These are phyloP conservation scores for Zopfochytrium polystomum DNA, from an alignment of 371 early-diverging fungal species.

Conservation along the genomic window DNA sequence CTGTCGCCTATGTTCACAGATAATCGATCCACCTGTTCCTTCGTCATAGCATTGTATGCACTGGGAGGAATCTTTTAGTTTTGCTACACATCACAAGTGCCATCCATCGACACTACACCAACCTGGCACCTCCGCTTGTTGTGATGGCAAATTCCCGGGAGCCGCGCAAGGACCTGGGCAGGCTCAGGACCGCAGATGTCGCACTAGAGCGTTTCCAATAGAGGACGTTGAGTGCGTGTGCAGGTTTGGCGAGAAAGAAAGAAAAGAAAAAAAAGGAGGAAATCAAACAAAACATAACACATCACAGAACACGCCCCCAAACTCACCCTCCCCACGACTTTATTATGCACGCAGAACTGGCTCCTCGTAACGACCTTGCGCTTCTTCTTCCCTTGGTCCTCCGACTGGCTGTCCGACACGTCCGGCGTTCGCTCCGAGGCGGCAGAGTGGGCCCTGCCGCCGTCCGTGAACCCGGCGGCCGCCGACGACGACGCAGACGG, in stretches of 20 bases:
- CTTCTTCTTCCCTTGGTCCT: too few relatives aligned
- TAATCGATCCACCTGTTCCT: constrained; percentile 24
- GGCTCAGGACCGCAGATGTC: constrained; percentile 14
- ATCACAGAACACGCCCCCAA: background rate
- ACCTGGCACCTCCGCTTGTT: constrained; percentile 18
- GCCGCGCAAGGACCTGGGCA: constrained; percentile 14
- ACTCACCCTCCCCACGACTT: constrained; percentile 11
- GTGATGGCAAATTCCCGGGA: constrained; percentile 20
- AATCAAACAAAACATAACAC: background rate
- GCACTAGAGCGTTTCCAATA: constrained; percentile 10
- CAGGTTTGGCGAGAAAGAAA: too few relatives aligned
- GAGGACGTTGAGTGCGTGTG: too few relatives aligned
- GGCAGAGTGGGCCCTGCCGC: too few relatives aligned
- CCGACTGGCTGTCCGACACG: too few relatives aligned
- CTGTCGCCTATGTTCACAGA: constrained; percentile 21
- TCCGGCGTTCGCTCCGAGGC: too few relatives aligned
- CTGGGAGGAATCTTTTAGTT: background rate
- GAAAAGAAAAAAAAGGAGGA: background rate
- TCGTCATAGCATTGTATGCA: constrained; percentile 24
- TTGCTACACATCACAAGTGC: background rate
- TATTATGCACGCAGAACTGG: constrained; percentile 17
- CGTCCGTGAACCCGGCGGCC: too few relatives aligned
- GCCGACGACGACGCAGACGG: too few relatives aligned
- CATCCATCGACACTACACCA: background rate
- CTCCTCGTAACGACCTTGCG: too few relatives aligned